Base-by-base conservation (phyloP, 208 protist species). In the Balamuthia mandrillaris region DNA sequence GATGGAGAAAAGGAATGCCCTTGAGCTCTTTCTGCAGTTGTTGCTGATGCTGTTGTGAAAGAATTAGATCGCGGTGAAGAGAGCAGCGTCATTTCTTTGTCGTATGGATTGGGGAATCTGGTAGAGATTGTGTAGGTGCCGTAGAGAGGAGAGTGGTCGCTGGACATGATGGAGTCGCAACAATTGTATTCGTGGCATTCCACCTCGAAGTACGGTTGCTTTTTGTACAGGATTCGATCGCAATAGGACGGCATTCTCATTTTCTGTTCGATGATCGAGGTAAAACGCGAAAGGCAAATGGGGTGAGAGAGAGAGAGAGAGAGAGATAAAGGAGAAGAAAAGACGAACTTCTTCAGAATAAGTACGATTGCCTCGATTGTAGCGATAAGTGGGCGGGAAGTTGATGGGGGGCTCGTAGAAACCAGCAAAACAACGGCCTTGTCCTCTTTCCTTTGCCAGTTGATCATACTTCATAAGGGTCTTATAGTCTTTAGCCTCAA, bases 261-360 rank as follows among this genome's bases (percentile, higher is more conserved):
- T 68, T 68, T 68, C n/a, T 56, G 18, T 56, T 18, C 18, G 18
- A 56, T 56, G 49, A 18, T 56, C 49, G 18, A 56, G 18, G 49
- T n/a, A 24, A 18, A 18, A 24, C 49, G 18, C n/a, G 18, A 18
- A 24, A 24, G 18, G 18, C 49, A 24, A 24, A 18, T 56, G n/a
- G n/a, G n/a, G n/a, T n/a, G n/a, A n/a, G n/a, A n/a, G n/a, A n/a
- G n/a, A n/a, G n/a, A n/a, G n/a, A n/a, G n/a, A n/a, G n/a, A n/a
- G n/a, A n/a, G n/a, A n/a, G n/a, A n/a, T n/a, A n/a, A n/a, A n/a
- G n/a, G n/a, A n/a, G n/a, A n/a, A n/a, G n/a, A n/a, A n/a, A n/a
- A n/a, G n/a, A n/a, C 49, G 49, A 24, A 56, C 49, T n/a, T 68
- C 60, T 68, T 68, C 60, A 35, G 60, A 68, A 68, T 68, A 68